Evolutionary conservation across 352 stramenopile species (phyloP).

Genomic region (Phytopythium vexans): DNA sequence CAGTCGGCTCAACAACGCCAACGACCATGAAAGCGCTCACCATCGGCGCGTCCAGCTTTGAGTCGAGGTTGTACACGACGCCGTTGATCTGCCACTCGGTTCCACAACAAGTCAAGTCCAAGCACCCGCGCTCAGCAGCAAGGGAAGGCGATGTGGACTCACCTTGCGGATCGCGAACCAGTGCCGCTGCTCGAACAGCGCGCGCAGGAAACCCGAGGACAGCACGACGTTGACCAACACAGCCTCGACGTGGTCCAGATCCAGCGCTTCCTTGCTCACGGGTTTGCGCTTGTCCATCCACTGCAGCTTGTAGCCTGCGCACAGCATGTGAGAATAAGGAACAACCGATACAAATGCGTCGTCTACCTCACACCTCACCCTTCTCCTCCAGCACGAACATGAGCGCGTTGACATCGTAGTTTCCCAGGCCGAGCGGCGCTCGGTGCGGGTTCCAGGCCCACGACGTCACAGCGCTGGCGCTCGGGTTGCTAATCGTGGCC

Average conservation of each 20-base stretch:
- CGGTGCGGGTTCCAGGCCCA: conserved; percentile 66
- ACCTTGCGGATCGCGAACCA: conserved; percentile 79
- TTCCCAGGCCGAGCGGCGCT: conserved; percentile 61
- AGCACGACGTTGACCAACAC: conserved; percentile 72
- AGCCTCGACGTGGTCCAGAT: conserved; percentile 44
- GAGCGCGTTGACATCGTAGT: conserved; percentile 82
- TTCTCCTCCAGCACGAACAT: conserved; percentile 54
- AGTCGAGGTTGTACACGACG: conserved; percentile 78
- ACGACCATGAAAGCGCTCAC: conserved; percentile 15
- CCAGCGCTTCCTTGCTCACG: conserved; percentile 33
- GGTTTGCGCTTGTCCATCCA: conserved; percentile 69
- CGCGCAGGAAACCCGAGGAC: conserved; percentile 31
- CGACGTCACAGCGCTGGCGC: conserved; percentile 9
- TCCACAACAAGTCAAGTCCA: too few species aligned
- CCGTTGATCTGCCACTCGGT: conserved; percentile 31
- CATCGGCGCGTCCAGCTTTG: conserved; percentile 51
- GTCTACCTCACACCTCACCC: conserved; percentile 21
- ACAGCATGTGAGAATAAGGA: too few species aligned
- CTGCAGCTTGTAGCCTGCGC: conserved; percentile 50
- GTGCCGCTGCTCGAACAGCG: conserved; percentile 63
- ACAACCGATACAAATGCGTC: too few species aligned
- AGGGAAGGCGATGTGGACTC: not conserved
- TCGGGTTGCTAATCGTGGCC: conserved; percentile 9
- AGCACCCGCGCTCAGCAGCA: not conserved
- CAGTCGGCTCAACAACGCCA: conserved; percentile 1